A percentile compares a stretch with the other conserved stretches of the same genome.
phyloP scores from a whole-genome alignment of 805 yeast species.

The Nakazawaea holstii region DNA sequence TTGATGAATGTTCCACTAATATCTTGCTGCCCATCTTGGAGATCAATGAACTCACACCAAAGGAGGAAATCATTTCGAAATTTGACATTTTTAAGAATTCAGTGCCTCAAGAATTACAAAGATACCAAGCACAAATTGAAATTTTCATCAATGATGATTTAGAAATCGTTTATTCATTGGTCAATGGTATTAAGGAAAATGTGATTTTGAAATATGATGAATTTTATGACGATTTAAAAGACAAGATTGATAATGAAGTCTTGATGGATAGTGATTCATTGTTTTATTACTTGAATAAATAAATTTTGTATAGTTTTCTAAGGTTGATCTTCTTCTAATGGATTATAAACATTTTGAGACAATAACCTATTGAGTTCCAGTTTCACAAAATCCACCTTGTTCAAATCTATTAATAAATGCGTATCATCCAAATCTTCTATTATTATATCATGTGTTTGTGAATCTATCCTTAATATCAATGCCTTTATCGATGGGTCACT shows the following conservation, averaged over 20 bases:
- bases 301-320: too few relatives aligned
- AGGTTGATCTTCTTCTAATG: conserved; percentile 67
- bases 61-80: conserved; percentile 11
- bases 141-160: conserved; percentile 49
- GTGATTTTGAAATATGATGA: conserved; percentile 52
- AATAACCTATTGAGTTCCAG: conserved; percentile 69
- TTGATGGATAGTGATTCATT: conserved; percentile 60
- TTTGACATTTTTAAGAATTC: conserved; percentile 38
- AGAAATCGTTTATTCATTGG: conserved; percentile 42
- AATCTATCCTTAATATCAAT: conserved; percentile 75
- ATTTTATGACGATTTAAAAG: conserved; percentile 32
- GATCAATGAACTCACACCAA: conserved; percentile 13
- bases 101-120: conserved; percentile 51
- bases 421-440: conserved; percentile 87
- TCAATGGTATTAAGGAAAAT: conserved; percentile 64
- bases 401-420: conserved; percentile 76
- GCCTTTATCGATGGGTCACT: conserved; percentile 94
- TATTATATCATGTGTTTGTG: conserved; percentile 63
- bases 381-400: conserved; percentile 71
- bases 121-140: conserved; percentile 44
- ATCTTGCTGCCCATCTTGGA: conserved; percentile 42
- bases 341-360: conserved; percentile 81
- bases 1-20: conserved; percentile 46
- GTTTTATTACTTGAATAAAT: conserved; percentile 29
- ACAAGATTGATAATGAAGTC: conserved; percentile 10